Evolutionary conservation across 805 yeast species (phyloP).

Genomic region (Priceomyces fermenticarens): DNA sequence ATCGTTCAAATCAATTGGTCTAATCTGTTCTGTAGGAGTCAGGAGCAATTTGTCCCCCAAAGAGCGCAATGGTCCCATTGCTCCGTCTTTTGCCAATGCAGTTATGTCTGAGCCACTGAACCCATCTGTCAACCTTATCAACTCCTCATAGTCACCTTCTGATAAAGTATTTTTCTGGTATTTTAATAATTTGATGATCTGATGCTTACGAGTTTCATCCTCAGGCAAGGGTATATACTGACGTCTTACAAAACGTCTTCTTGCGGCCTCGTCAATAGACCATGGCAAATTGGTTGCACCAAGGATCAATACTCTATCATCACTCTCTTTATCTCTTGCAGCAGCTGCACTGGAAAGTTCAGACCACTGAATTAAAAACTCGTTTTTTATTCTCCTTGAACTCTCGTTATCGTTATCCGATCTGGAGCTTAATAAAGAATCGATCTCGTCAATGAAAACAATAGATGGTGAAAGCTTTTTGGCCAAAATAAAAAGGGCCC

Average conservation of each 20-base stretch:
- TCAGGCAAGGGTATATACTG: conserved; percentile 96
- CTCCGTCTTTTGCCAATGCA: conserved; percentile 92
- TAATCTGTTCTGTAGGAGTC: conserved; percentile 68
- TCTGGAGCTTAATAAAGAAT: conserved; percentile 79
- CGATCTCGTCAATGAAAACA: conserved; percentile 94
- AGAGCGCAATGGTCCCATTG: conserved; percentile 94
- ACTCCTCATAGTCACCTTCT: conserved; percentile 56
- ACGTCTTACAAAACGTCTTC: conserved; percentile 86
- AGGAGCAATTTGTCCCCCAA: conserved; percentile 78
- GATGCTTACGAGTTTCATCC: conserved; percentile 71
- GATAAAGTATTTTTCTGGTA: conserved; percentile 71
- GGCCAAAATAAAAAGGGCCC: conserved; percentile 84
- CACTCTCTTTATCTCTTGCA: conserved; percentile 55
- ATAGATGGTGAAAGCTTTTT: conserved; percentile 86
- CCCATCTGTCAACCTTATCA: conserved; percentile 70
- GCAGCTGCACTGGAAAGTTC: conserved; percentile 83
- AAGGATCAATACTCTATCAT: conserved; percentile 72
- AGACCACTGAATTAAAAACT: conserved; percentile 93
- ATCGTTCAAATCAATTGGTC: conserved; percentile 72
- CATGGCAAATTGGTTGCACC: conserved; percentile 97
- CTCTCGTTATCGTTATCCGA: conserved; percentile 81
- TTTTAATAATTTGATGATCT: conserved; percentile 61
- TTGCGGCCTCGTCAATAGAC: conserved; percentile 96
- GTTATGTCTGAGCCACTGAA: conserved; percentile 92
- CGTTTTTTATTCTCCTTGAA: conserved; percentile 85